Percentiles rank a stretch among this genome's conserved stretches.
These are phyloP conservation scores for Fusarium heterosporum DNA, from an alignment of 2,329 filamentous ascomycete species.

Conservation along the genomic window DNA sequence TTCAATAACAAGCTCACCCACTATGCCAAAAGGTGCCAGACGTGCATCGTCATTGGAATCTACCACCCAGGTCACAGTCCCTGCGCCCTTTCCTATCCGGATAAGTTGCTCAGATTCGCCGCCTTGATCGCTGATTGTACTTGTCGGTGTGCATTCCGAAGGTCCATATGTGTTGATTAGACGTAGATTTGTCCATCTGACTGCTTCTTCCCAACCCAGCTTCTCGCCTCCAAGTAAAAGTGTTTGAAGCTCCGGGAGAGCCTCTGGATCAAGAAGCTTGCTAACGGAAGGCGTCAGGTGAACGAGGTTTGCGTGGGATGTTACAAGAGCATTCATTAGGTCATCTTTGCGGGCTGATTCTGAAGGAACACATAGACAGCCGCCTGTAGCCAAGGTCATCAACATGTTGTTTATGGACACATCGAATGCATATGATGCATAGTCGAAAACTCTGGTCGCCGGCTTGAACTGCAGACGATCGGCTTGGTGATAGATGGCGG, in stretches of 20 bases:
- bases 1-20: slow-evolving; percentile 41
- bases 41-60: slow-evolving; percentile 11
- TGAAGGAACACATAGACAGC: slow-evolving; percentile 16
- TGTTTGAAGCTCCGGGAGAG: not conserved
- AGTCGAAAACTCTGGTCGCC: slow-evolving; percentile 1
- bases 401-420: not conserved
- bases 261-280: not conserved
- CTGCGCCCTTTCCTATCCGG: not conserved
- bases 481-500: not conserved
- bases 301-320: not conserved
- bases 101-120: not conserved
- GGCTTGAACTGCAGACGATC: not conserved
- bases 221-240: not conserved
- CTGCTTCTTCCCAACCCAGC: not conserved
- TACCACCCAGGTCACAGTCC: not conserved
- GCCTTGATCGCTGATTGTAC: not conserved
- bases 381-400: not conserved
- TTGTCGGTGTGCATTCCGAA: not conserved
- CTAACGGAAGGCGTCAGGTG: not conserved
- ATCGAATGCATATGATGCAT: slow-evolving; percentile 14
- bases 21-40: slow-evolving; percentile 28
- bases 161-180: slow-evolving; percentile 1
- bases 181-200: not conserved
- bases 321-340: not conserved
- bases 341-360: slow-evolving; percentile 1